These are phyloP conservation scores for Saposhnikovia divaricata DNA, from an alignment of 129 eudicot species.

Conservation along the genomic window DNA sequence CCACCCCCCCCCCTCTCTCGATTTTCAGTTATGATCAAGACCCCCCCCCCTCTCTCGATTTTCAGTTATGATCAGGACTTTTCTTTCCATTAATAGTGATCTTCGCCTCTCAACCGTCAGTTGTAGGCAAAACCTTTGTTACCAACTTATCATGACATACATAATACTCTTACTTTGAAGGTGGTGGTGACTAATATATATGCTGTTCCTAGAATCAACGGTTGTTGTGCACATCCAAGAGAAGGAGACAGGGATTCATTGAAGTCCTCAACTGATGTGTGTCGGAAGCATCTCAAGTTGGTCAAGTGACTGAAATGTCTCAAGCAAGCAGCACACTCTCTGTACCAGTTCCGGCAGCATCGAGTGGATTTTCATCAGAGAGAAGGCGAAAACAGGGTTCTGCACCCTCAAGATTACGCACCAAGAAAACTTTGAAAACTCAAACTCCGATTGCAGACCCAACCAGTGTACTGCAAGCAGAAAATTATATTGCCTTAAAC, in stretches of 20 bases:
- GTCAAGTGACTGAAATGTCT: constrained; percentile 45
- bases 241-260: constrained; percentile 20
- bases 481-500: too few relatives aligned
- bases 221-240: constrained; percentile 10
- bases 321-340: constrained; percentile 45
- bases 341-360: constrained; percentile 38
- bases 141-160: too few relatives aligned
- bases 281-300: constrained; percentile 50
- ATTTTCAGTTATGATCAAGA: not conserved
- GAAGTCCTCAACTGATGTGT: constrained; percentile 23
- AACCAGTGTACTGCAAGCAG: too few relatives aligned
- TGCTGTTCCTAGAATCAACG: too few relatives aligned
- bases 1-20: constrained; percentile 5
- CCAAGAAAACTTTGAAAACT: constrained; percentile 2
- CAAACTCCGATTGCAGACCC: not conserved
- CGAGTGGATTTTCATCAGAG: constrained; percentile 57
- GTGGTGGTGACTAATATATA: too few relatives aligned
- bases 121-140: too few relatives aligned
- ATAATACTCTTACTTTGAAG: too few relatives aligned
- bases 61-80: not conserved
- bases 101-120: not conserved
- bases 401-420: constrained; percentile 19
- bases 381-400: constrained; percentile 37
- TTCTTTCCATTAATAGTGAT: not conserved
- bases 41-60: not conserved